Evolutionary conservation across 495 filamentous ascomycete genomes (phyloP).

Genomic region (Aspergillus haitiensis): DNA sequence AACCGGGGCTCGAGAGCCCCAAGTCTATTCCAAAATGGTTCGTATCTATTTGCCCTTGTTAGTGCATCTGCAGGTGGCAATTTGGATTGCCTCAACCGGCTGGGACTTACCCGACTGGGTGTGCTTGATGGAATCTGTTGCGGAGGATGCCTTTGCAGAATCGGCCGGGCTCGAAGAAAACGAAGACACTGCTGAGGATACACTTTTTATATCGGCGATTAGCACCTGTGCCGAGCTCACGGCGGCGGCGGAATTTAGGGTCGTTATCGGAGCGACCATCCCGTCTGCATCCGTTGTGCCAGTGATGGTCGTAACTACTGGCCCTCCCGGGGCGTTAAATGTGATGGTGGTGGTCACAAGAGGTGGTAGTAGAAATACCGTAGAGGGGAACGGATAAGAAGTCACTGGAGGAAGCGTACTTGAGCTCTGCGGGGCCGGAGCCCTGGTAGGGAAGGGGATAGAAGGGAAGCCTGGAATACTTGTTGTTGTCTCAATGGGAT

Average conservation of each 20-base stretch:
- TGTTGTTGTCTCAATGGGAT: neutral
- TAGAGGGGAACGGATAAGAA: neutral
- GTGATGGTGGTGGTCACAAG: neutral
- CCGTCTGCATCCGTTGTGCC: neutral
- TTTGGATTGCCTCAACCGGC: neutral
- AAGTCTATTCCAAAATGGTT: neutral
- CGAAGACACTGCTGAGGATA: neutral
- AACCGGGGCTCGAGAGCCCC: neutral
- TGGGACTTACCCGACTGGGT: neutral
- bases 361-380: neutral
- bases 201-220: neutral
- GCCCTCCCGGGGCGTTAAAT: neutral
- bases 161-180: neutral
- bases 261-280: neutral
- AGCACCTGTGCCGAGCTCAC: neutral
- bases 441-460: neutral
- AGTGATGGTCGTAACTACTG: conserved; percentile 1
- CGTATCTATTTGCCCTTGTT: neutral
- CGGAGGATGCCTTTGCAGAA: neutral
- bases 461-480: neutral
- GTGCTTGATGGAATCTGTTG: conserved; percentile 1
- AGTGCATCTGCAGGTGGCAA: neutral
- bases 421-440: neutral
- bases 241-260: neutral
- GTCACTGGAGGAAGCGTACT: neutral